Evolutionary conservation across 306 rosid genomes (phyloP).

Genomic region (Echinosophora koreensis): DNA sequence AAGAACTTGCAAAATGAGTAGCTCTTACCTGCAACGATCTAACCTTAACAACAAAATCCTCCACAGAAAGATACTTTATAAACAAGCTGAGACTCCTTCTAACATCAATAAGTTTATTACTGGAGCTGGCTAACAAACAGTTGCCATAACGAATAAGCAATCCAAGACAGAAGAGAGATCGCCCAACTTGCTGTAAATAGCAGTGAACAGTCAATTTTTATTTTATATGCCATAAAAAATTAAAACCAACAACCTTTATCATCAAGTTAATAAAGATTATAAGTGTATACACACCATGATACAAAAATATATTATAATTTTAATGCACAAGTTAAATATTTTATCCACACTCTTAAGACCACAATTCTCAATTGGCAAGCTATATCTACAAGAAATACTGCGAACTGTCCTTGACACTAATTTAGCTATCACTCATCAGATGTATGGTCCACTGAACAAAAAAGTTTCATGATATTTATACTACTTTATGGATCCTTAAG

Average conservation of each 20-base stretch:
- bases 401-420: neutral
- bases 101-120: conserved; percentile 60
- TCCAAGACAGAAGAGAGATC: conserved; percentile 96
- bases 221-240: conserved; percentile 12
- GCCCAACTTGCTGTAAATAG: conserved; percentile 75
- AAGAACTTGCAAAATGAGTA: conserved; percentile 31
- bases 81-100: conserved; percentile 70
- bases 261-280: conserved; percentile 10
- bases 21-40: conserved; percentile 86
- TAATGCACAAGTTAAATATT: neutral
- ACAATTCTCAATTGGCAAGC: neutral
- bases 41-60: conserved; percentile 76
- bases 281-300: neutral
- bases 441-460: neutral
- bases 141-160: conserved; percentile 92
- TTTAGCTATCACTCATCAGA: neutral
- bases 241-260: neutral
- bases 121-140: conserved; percentile 64
- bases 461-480: neutral
- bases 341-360: neutral
- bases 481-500: neutral
- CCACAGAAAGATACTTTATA: conserved; percentile 71
- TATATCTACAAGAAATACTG: neutral
- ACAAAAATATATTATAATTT: neutral
- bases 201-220: conserved; percentile 45